Evolutionary conservation across 2,329 filamentous ascomycete species (phyloP), one percentile per base, ranked within the genome.

Genomic region (Xylariomycetidae sp.): DNA sequence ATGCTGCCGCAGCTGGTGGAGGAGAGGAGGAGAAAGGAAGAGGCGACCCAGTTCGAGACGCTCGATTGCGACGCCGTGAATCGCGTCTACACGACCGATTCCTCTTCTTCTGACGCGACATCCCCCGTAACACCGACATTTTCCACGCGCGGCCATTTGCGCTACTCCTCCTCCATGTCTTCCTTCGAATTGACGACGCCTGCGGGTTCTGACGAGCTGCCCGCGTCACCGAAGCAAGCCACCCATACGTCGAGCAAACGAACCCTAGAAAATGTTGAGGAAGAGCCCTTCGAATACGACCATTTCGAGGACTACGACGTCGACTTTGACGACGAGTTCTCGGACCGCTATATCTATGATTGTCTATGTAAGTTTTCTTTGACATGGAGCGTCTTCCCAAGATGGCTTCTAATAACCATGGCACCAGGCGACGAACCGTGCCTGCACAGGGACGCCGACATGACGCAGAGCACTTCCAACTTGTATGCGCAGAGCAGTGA

Each of bases 221-320:
- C 59, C 42, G 80, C 69, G 35, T 81, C 70, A 39, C 80, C 70
- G 38, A 71, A 63, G 31, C 68, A 65, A 38, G 61, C 62, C 24
- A 23, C 34, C 12, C 53, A 46, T 25, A 75, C 78, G 44, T 64
- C 74, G 0, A 68, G 70, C 49, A 85, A 85, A 60, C 72, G 76
- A 39, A 72, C 71, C 32, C 68, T 95, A 41, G 83, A 86, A 12
- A 85, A 92, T 50, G 83, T 95, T 14, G 76, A 88, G 51, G 89
- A 95, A 58, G 88, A 94, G 51, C 79, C 83, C 2, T 62, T 79
- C 25, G 83, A 89, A 56, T 74, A 72, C 34, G 83, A 83, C 14
- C 44, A 47, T 19, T 48, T 49, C 18, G 70, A 72, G 33, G 66
- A 68, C 31, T 61, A 71, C 38, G 66, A 69, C 38, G 59, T 66